These are phyloP conservation scores for Glebionis coronaria DNA, from an alignment of 129 eudicot genomes.

Conservation along the genomic window DNA sequence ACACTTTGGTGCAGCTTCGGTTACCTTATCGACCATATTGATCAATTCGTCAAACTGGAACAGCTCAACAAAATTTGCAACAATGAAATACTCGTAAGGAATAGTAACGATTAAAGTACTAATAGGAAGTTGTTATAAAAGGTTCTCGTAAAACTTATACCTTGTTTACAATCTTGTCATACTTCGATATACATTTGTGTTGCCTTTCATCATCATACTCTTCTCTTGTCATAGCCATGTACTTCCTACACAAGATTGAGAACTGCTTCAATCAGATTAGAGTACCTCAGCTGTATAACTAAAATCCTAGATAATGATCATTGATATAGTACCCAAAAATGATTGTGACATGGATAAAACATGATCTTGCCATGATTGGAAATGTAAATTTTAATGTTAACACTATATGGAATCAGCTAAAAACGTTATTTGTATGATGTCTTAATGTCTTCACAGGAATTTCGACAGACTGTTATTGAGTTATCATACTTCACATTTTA, in stretches of 20 bases:
- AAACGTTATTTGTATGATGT: neutral
- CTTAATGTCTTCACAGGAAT: too few species aligned
- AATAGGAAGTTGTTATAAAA: neutral
- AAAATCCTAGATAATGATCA: neutral
- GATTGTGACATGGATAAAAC: constrained; percentile 12
- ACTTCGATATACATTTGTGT: constrained; percentile 24
- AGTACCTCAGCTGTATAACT: neutral
- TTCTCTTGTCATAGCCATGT: constrained; percentile 10
- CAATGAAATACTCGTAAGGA: neutral
- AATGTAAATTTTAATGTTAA: neutral
- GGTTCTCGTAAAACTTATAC: neutral
- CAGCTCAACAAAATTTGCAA: neutral
- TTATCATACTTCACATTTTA: too few species aligned
- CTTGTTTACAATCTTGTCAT: constrained; percentile 28
- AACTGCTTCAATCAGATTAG: neutral
- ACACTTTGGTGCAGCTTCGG: constrained; percentile 26
- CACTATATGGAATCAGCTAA: neutral
- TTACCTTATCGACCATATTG: constrained; percentile 23
- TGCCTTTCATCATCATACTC: constrained; percentile 25
- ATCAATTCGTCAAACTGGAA: constrained; percentile 28
- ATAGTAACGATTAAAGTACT: neutral
- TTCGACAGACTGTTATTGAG: too few species aligned
- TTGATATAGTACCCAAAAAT: neutral
- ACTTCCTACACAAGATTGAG: neutral
- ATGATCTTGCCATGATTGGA: neutral